Evolutionary conservation across 768 basidiomycete genomes (phyloP), one percentile per base, ranked within the genome.

Genomic region (Leccinellum albellum): DNA sequence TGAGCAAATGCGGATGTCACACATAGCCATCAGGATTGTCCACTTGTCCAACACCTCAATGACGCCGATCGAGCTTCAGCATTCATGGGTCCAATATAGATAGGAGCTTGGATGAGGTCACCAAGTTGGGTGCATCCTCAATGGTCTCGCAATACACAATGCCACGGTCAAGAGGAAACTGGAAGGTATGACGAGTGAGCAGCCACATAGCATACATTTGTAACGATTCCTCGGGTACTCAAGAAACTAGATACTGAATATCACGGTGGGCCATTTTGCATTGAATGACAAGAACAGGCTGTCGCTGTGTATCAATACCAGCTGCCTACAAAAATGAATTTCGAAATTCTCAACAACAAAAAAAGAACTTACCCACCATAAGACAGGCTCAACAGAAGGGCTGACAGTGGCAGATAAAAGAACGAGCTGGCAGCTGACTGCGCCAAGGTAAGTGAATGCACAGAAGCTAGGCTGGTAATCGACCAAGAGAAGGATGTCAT

Each of bases 1-100:
- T 59, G 58, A 1, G 58, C 55, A 23, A 59, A 59, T 0, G 55
- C 45, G 0, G 46, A 59, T 3, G 46, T 59, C 0, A 55, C 55
- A 42, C 45, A 59, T n/a, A 55, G 32, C 58, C 58, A 59, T 40
- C 20, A n/a, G 3, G 55, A 56, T 4, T 4, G 1, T 4, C 50
- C 40, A 2, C 40, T 42, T 14, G 13, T 2, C 49, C 55, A 56
- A 5, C 4, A 0, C 6, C 1, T 6, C 0, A 26, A 35, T 6
- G 50, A 50, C 5, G 7, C 5, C 8, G 9, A 24, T 7, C 42
- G 24, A 1, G 29, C 32, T 1, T 51, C 20, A 1, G 4, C 15
- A 8, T 51, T 50, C 50, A 56, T 56, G 15, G 15, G 9, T 2
- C 50, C 55, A 9, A 56, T n/a, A 17, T 56, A 56, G 29, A 51